phyloP scores from a whole-genome alignment of 345 rosid genomes.

The Gossypioides kirkii region DNA sequence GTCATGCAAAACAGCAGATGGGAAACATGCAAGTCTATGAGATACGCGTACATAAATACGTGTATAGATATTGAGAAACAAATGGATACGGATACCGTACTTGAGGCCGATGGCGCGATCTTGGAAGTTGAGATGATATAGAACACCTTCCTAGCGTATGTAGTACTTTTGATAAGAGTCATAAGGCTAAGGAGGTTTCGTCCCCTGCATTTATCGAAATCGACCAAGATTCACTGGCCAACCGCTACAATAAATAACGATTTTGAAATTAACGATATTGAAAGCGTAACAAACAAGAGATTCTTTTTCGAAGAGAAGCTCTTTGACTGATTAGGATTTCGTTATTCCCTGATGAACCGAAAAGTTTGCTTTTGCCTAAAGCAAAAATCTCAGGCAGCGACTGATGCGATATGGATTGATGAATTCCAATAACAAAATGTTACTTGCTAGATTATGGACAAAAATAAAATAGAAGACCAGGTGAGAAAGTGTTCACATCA shows the following conservation, averaged over 20 bases:
- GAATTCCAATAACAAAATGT: too few relatives aligned
- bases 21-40: not conserved
- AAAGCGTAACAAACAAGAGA: not conserved
- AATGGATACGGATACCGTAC: constrained; percentile 25
- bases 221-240: constrained; percentile 21
- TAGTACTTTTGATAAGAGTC: constrained; percentile 26
- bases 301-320: not conserved
- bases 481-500: too few relatives aligned
- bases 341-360: not conserved
- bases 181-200: constrained; percentile 35
- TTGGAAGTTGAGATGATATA: constrained; percentile 23
- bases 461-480: too few relatives aligned
- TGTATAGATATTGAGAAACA: not conserved
- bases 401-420: too few relatives aligned
- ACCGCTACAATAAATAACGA: too few relatives aligned
- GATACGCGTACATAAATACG: not conserved
- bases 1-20: not conserved
- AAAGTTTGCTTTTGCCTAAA: not conserved
- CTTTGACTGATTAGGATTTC: not conserved
- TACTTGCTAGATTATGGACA: too few relatives aligned
- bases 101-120: constrained; percentile 36
- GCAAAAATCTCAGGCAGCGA: too few relatives aligned
- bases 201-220: constrained; percentile 19
- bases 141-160: constrained; percentile 43
- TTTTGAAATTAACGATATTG: not conserved